A percentile compares a stretch with the other conserved stretches of the same genome.
phyloP scores from a whole-genome alignment of 1,139 yeast species.

The Geotrichum reessii region DNA sequence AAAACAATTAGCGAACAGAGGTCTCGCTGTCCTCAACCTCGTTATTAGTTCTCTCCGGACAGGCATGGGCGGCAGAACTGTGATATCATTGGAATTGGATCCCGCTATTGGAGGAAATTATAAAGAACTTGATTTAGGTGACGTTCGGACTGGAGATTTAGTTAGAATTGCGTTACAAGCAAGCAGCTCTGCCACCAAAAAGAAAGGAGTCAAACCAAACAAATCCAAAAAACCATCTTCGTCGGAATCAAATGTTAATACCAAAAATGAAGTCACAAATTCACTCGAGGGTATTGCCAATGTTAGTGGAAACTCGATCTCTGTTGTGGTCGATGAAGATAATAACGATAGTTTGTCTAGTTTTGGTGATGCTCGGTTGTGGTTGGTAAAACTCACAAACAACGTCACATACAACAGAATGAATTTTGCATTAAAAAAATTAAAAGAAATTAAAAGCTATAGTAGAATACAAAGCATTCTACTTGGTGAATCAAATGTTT shows the following conservation, averaged over 20 bases:
- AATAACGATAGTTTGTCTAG: constrained; percentile 34
- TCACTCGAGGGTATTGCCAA: constrained; percentile 57
- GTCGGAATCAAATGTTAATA: constrained; percentile 10
- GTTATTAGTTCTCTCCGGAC: constrained; percentile 56
- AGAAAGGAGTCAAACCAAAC: constrained; percentile 16
- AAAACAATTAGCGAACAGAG: constrained; percentile 58
- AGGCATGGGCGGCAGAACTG: constrained; percentile 73
- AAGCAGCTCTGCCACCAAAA: constrained; percentile 28
- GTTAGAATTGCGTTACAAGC: constrained; percentile 30
- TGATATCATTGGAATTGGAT: constrained; percentile 63
- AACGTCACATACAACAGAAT: constrained; percentile 56
- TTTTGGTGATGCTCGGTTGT: constrained; percentile 32
- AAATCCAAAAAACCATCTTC: constrained; percentile 24
- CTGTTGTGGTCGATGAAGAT: constrained; percentile 58
- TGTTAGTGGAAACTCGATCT: constrained; percentile 45
- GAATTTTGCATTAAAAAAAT: constrained; percentile 69
- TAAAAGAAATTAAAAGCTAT: constrained; percentile 43
- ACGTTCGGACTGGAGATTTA: constrained; percentile 73
- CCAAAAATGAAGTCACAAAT: constrained; percentile 19
- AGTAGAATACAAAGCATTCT: constrained; percentile 27
- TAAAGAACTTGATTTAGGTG: constrained; percentile 49
- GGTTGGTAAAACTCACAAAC: constrained; percentile 39
- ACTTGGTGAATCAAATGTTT: constrained; percentile 28
- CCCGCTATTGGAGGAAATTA: constrained; percentile 43
- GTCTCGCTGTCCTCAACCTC: constrained; percentile 70